Evolutionary conservation across 169 alveolate genomes (phyloP).

Genomic region (Cryptosporidium xiaoi): DNA sequence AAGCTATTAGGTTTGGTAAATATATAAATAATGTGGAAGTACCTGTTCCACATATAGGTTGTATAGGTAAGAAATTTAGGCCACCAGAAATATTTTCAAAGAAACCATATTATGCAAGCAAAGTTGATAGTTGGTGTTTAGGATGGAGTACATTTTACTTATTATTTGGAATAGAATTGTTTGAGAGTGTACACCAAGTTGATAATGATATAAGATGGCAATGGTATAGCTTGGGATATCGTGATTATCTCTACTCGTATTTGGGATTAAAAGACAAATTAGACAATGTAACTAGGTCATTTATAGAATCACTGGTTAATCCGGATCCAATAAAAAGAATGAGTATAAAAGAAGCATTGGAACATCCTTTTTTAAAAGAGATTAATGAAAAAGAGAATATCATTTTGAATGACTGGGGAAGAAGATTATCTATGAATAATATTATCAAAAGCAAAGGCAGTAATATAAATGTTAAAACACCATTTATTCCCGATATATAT

Average conservation of each 20-base stretch:
- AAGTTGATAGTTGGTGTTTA: conserved; percentile 78
- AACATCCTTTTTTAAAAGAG: conserved; percentile 47
- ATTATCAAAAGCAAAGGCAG: neutral
- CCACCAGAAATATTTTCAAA: conserved; percentile 75
- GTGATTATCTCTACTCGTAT: conserved; percentile 61
- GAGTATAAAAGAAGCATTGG: conserved; percentile 37
- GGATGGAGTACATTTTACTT: conserved; percentile 79
- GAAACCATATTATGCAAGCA: conserved; percentile 74
- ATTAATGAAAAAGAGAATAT: conserved; percentile 25
- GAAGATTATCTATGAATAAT: neutral
- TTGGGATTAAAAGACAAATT: conserved; percentile 38
- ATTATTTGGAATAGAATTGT: conserved; percentile 47
- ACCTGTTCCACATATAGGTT: conserved; percentile 69
- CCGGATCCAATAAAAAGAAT: conserved; percentile 44
- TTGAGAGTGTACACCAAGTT: conserved; percentile 59
- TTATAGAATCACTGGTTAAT: conserved; percentile 40
- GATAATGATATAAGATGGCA: conserved; percentile 69
- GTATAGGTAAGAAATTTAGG: conserved; percentile 76
- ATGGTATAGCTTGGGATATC: conserved; percentile 62
- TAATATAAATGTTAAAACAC: neutral
- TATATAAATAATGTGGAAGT: conserved; percentile 8
- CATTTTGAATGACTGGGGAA: conserved; percentile 40
- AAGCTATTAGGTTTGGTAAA: conserved; percentile 60
- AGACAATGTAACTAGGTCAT: conserved; percentile 29
- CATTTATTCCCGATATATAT: conserved; percentile 51